Base-by-base conservation (phyloP, 2,329 filamentous ascomycete genomes). In the Pseudophaeomoniella oleicola region DNA sequence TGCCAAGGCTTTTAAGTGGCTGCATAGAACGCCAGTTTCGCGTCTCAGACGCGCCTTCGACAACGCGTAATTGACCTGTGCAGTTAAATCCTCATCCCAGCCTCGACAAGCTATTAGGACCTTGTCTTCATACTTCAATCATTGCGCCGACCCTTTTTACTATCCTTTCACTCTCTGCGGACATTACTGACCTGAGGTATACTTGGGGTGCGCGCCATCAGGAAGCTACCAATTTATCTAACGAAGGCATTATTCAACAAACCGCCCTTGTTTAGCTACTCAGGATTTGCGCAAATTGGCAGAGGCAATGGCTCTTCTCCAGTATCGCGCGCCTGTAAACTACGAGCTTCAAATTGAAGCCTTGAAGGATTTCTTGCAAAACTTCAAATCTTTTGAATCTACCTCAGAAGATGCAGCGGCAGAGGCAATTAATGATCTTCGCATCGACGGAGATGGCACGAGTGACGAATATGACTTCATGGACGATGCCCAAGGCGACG, bases 381-480 rank as follows among this genome's bases (percentile, higher is more conserved):
- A 77, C 44, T 98, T 92, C 75, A 96, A 98, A 65, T 79, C 79
- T n/a, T 71, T 70, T 39, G 38, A 78, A 69, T 53, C 81, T 65
- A 39, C 75, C 69, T 58, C 72, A 69, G 72, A 64, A 40, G 61
- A 67, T 12, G 67, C 79, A 41, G 76, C 92, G 46, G 77, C 83
- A 29, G 79, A 87, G 55, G 86, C 86, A 32, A 71, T 98, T 34
- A 77, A 84, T 48, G 77, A 80, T 46, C 75, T 98, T 50, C 81
- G 81, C 52, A 81, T 98, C 45, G 81, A 86, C 56, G 87, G 85
- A 52, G 81, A 92, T 60, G 81, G 81, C 48, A 70, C 83, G 30
- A 86, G 80, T 58, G 87, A 94, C 51, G 85, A 94, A 50, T 84
- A 94, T 56, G 86, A 94, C 51, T 83, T 92, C 53, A 85, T 93